Conservation (phyloP, 306 rosid species). For the Gillenia trifoliata region DNA sequence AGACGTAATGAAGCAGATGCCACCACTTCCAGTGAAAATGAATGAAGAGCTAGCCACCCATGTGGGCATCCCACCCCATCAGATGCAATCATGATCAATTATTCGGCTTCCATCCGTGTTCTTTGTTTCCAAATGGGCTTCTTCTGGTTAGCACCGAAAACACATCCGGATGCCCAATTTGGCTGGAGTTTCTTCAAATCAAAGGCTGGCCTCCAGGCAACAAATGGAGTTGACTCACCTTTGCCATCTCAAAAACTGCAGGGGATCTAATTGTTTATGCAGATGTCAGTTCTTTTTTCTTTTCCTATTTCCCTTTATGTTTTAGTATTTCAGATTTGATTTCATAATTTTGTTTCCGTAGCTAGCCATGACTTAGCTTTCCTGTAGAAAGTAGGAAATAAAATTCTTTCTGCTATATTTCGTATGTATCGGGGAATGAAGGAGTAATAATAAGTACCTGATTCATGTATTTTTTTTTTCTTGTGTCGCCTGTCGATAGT, state of each 20-base stretch:
- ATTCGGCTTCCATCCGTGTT: neutral
- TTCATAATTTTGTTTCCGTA: constrained; percentile 13
- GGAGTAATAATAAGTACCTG: constrained; percentile 28
- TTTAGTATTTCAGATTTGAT: constrained; percentile 4
- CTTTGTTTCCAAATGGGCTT: neutral
- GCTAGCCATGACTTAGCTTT: constrained; percentile 34
- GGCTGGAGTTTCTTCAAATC: constrained; percentile 13
- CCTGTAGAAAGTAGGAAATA: constrained; percentile 42
- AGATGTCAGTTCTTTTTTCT: neutral
- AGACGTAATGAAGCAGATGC: constrained; percentile 96
- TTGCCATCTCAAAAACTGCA: constrained; percentile 10
- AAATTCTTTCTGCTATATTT: constrained; percentile 23
- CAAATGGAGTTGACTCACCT: constrained; percentile 36
- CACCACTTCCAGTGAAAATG: constrained; percentile 84
- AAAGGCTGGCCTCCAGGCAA: constrained; percentile 13
- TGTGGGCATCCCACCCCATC: constrained; percentile 59
- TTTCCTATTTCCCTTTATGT: neutral
- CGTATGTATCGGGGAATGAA: constrained; percentile 33
- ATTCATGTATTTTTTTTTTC: constrained; percentile 5
- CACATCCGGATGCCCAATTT: constrained; percentile 1
- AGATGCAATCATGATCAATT: constrained; percentile 49
- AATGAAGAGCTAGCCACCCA: constrained; percentile 79
- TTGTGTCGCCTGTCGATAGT: neutral
- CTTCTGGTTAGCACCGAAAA: constrained; percentile 5
- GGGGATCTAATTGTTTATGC: constrained; percentile 23